Percentiles rank a stretch among this genome's conserved stretches.
Evolutionary conservation across 495 filamentous ascomycete species (phyloP).

Genomic region (Pyrenopolyporus hunteri): DNA sequence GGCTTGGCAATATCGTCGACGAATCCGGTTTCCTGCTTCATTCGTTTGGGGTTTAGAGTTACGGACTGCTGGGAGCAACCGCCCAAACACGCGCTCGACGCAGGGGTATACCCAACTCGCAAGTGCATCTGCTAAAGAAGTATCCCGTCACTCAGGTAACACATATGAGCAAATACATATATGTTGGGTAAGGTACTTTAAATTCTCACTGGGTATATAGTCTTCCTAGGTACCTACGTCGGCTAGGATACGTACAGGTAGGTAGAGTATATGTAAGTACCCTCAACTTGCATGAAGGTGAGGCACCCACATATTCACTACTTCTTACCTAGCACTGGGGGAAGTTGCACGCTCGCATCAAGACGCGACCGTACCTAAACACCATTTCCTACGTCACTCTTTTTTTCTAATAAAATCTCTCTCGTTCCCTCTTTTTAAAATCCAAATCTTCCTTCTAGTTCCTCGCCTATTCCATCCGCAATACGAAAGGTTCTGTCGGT

Average conservation of each 20-base stretch:
- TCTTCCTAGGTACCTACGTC: too few species aligned
- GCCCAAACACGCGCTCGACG: slow-evolving; percentile 12
- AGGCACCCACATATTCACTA: not conserved
- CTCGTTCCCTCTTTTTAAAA: not conserved
- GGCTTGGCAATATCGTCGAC: slow-evolving; percentile 32
- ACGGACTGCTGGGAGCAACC: slow-evolving; percentile 8
- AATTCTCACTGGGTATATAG: too few species aligned
- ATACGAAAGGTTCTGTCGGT: slow-evolving; percentile 2
- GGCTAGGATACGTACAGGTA: too few species aligned
- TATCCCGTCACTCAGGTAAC: slow-evolving; percentile 15
- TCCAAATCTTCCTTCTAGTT: not conserved
- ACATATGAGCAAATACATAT: slow-evolving; percentile 5
- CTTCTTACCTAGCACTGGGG: slow-evolving; percentile 16
- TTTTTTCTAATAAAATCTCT: slow-evolving; percentile 11
- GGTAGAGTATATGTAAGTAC: slow-evolving; percentile 24
- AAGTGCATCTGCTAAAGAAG: slow-evolving; percentile 7
- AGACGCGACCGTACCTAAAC: slow-evolving; percentile 14
- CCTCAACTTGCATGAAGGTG: slow-evolving; percentile 1
- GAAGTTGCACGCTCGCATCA: slow-evolving; percentile 12
- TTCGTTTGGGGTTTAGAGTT: slow-evolving; percentile 32
- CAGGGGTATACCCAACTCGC: slow-evolving; percentile 16
- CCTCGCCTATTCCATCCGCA: not conserved
- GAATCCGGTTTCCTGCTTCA: slow-evolving; percentile 5
- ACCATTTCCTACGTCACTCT: not conserved
- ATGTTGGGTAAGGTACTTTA: not conserved